Base-by-base conservation (phyloP, 169 alveolate genomes). In the Babesia ovata region DNA sequence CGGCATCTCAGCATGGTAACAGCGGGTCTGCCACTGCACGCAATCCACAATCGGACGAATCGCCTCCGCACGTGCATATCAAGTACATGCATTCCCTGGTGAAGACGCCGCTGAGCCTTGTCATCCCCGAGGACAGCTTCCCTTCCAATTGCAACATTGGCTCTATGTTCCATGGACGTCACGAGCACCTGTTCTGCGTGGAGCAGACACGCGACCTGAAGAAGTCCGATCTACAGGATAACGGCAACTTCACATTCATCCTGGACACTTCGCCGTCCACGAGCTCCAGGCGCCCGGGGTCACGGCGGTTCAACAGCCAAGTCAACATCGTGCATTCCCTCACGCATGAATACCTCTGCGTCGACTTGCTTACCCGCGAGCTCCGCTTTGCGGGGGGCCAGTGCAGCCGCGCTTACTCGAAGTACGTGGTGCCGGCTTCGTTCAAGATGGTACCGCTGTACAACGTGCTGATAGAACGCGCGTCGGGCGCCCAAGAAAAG, bases 311-410 rank as follows among this genome's bases (percentile, higher is more conserved):
- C 72, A 71, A 58, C 29, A 46, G 63, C 58, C 22, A 36, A 29
- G 72, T 71, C 10, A 0, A 71, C 28, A 29, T 79, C 21, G 42
- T 79, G 33, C 70, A 79, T 22, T 65, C 87, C 22, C 14, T 28
- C 42, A 79, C 81, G 22, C 50, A 70, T 19, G 70, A 79, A 44
- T 70, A 79, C 66, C 82, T 79, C 26, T 79, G 87, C 48, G 63
- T 79, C 6, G 87, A 79, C 42, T 13, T 71, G 19, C 58, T 79
- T 21, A 79, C 87, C 17, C 57, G 61, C 26, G 87, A 79, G 54
- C 70, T 79, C 17, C 50, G 61, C 28, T 79, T 79, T 22, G 83
- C 49, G 13, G 67, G 54, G 19, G 54, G 54, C 0, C 66, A 29
- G 46, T 19, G 52, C 39, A 60, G 39, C 16, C 8, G 63, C 16